Evolutionary conservation across 2,329 filamentous ascomycete species (phyloP).

Genomic region (Hypoxylon sp.): DNA sequence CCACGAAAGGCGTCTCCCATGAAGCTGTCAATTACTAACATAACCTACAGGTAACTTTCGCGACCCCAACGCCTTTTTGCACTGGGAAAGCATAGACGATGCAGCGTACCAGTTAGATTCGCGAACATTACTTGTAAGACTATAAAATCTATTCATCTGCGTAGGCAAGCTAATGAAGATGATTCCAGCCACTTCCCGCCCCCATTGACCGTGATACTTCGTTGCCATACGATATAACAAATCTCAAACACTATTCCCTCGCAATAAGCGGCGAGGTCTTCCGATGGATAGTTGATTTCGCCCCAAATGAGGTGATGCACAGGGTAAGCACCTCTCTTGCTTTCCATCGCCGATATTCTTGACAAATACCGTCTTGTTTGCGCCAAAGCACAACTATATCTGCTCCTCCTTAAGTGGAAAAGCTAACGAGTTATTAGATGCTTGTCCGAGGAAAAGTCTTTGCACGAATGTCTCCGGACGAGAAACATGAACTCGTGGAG

Average conservation of each 20-base stretch:
- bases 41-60: slow-evolving; percentile 72
- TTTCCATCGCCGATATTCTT: background rate
- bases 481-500: slow-evolving; percentile 97
- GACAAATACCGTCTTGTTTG: background rate
- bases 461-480: slow-evolving; percentile 98
- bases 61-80: slow-evolving; percentile 79
- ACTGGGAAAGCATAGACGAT: slow-evolving; percentile 97
- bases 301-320: slow-evolving; percentile 82
- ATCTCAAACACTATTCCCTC: slow-evolving; percentile 86
- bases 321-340: slow-evolving; percentile 62
- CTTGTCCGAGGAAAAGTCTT: slow-evolving; percentile 93
- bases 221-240: slow-evolving; percentile 85
- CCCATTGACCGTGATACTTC: slow-evolving; percentile 83
- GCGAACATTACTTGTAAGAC: slow-evolving; percentile 76
- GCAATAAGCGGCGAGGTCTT: slow-evolving; percentile 95
- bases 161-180: slow-evolving; percentile 18
- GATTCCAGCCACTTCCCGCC: slow-evolving; percentile 74
- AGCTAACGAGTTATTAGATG: slow-evolving; percentile 71
- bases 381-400: background rate
- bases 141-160: background rate
- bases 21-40: slow-evolving; percentile 30
- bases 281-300: slow-evolving; percentile 95
- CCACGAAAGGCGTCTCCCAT: background rate
- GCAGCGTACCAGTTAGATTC: slow-evolving; percentile 82
- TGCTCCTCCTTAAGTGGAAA: background rate